These are phyloP conservation scores for Neurospora terricola DNA, from an alignment of 495 filamentous ascomycete genomes.

Conservation along the genomic window DNA sequence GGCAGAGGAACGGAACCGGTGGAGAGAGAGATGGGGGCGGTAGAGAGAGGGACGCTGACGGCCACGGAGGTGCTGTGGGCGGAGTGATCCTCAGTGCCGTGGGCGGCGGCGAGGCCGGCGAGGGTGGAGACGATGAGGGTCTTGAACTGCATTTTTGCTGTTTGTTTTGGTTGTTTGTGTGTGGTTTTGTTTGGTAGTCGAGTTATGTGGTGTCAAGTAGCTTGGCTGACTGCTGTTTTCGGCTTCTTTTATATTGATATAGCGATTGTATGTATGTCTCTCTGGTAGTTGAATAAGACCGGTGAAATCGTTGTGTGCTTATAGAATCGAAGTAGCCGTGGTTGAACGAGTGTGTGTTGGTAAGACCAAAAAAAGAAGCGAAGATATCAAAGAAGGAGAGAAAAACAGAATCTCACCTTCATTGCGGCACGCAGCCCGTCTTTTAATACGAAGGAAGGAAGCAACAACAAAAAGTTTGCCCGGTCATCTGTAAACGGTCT, in stretches of 20 bases:
- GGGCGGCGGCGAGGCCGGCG: conserved; percentile 9
- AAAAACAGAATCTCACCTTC: not conserved
- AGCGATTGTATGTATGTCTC: not conserved
- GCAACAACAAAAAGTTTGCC: not conserved
- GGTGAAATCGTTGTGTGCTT: not conserved
- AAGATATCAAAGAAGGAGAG: not conserved
- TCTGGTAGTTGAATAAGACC: not conserved
- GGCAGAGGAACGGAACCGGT: not conserved
- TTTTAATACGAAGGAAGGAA: not conserved
- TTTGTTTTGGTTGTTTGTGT: not conserved
- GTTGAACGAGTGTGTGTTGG: not conserved
- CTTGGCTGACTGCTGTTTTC: not conserved
- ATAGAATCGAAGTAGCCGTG: not conserved
- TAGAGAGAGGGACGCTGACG: conserved; percentile 29
- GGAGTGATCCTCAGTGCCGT: not conserved
- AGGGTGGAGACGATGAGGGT: conserved; percentile 17
- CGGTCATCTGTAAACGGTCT: not conserved
- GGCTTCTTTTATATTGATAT: not conserved
- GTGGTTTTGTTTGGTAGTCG: not conserved
- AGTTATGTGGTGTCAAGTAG: not conserved
- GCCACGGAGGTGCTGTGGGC: conserved; percentile 12
- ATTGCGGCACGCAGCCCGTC: not conserved
- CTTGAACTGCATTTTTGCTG: conserved; percentile 17
- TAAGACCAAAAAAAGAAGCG: not conserved
- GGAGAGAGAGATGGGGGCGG: not conserved